A percentile compares a stretch with the other conserved stretches of the same genome.
Conservation (phyloP, 1,284 basidiomycete species). For the Papiliotrema fonsecae region DNA sequence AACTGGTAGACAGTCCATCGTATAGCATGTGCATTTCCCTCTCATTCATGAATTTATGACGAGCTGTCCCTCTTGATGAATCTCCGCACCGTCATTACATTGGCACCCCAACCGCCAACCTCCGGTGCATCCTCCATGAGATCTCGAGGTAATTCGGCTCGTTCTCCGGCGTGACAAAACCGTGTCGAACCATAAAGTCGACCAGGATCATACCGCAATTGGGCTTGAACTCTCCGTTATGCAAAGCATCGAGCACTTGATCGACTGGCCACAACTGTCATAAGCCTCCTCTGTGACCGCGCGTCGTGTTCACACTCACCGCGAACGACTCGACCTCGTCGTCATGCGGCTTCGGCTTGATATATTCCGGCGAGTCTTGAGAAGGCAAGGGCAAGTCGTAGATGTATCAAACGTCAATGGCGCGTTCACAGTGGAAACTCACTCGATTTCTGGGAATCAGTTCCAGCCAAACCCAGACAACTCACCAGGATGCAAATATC, state of each 20-base stretch:
- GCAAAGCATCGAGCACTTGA: conserved; percentile 48
- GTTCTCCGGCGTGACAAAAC: conserved; percentile 52
- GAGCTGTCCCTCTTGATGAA: too few relatives aligned
- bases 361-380: conserved; percentile 49
- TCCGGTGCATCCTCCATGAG: conserved; percentile 34
- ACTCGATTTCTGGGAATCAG: conserved; percentile 27
- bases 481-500: conserved; percentile 70
- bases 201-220: conserved; percentile 56
- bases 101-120: conserved; percentile 34
- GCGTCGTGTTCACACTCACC: conserved; percentile 13
- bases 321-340: conserved; percentile 86
- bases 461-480: background rate
- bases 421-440: background rate
- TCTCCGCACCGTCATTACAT: too few relatives aligned
- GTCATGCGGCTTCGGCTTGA: conserved; percentile 67
- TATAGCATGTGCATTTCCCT: too few relatives aligned
- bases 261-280: conserved; percentile 38
- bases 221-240: conserved; percentile 53
- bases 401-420: conserved; percentile 51
- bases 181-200: conserved; percentile 55
- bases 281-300: too few relatives aligned
- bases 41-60: too few relatives aligned
- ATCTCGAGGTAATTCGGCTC: conserved; percentile 49
- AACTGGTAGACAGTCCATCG: too few relatives aligned
- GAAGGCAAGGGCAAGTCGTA: conserved; percentile 72